These are phyloP conservation scores for Colletotrichum gloeosporioides DNA, from an alignment of 2,329 filamentous ascomycete species.

Conservation along the genomic window DNA sequence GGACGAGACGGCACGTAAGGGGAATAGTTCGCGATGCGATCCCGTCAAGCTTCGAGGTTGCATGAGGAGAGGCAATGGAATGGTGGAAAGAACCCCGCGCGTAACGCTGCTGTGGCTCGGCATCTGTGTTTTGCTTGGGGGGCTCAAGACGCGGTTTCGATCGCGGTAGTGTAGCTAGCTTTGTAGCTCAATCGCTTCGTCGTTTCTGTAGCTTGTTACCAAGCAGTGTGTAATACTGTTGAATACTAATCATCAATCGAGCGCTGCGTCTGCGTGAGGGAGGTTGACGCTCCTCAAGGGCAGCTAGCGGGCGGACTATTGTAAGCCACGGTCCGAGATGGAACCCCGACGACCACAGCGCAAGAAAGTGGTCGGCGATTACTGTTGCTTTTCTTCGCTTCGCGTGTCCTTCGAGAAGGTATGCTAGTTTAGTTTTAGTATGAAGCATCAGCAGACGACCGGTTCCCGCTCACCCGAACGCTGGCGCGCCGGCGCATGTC, in stretches of 20 bases:
- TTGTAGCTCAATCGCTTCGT: neutral
- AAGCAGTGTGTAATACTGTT: neutral
- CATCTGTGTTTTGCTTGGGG: neutral
- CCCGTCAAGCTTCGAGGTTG: neutral
- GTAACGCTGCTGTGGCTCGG: neutral
- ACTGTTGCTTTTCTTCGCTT: neutral
- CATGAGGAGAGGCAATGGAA: neutral
- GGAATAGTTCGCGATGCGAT: neutral
- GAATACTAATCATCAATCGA: neutral
- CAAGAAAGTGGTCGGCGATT: neutral
- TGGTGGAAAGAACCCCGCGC: neutral
- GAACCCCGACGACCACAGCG: neutral
- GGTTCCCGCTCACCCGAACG: neutral
- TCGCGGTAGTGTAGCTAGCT: neutral
- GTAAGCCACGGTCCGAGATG: neutral
- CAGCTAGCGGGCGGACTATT: neutral
- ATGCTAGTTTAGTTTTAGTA: neutral
- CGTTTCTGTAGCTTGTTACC: neutral
- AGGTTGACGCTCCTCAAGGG: neutral
- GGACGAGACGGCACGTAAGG: neutral
- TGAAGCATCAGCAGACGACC: neutral
- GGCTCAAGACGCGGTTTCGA: neutral
- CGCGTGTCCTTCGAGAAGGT: conserved; percentile 5
- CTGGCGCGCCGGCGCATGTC: neutral
- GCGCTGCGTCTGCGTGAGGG: neutral